Evolutionary conservation across 2,329 filamentous ascomycete genomes (phyloP).

Genomic region (Penicillium sp.): DNA sequence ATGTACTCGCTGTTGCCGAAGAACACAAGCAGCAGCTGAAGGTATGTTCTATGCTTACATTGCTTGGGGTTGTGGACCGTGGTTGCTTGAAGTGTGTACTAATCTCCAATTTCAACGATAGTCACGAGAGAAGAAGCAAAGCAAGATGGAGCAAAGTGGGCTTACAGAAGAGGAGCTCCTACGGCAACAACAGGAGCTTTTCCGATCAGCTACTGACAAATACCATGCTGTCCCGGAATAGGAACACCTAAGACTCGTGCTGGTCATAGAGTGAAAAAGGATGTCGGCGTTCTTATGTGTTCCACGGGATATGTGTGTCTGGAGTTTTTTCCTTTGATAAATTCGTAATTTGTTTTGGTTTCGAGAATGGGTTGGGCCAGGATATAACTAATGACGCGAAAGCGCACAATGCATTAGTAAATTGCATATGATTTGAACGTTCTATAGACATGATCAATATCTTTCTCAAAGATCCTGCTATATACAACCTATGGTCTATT

Average conservation of each 20-base stretch:
- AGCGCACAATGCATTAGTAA: slow-evolving; percentile 6
- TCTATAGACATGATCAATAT: not conserved
- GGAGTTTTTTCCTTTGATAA: slow-evolving; percentile 14
- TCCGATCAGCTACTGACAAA: slow-evolving; percentile 74
- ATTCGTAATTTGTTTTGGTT: slow-evolving; percentile 7
- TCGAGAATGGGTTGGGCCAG: not conserved
- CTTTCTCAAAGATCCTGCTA: not conserved
- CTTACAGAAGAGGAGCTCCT: slow-evolving; percentile 88
- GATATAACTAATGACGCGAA: slow-evolving; percentile 12
- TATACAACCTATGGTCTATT: not conserved
- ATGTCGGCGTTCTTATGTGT: slow-evolving; percentile 25
- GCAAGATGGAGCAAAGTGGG: slow-evolving; percentile 93
- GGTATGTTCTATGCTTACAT: slow-evolving; percentile 59
- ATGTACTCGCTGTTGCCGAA: slow-evolving; percentile 79
- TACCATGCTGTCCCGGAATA: slow-evolving; percentile 57
- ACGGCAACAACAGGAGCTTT: slow-evolving; percentile 85
- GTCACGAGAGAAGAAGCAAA: slow-evolving; percentile 94
- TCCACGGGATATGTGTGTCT: slow-evolving; percentile 11
- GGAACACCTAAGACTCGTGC: slow-evolving; percentile 25
- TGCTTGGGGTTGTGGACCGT: not conserved
- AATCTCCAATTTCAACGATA: slow-evolving; percentile 41
- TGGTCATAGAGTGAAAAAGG: slow-evolving; percentile 33
- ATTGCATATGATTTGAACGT: slow-evolving; percentile 8
- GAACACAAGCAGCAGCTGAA: slow-evolving; percentile 93
- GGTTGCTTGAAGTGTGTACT: not conserved